A percentile compares a stretch with the other conserved stretches of the same genome.
phyloP scores from a whole-genome alignment of 495 filamentous ascomycete species.

The Penicillium manginii region DNA sequence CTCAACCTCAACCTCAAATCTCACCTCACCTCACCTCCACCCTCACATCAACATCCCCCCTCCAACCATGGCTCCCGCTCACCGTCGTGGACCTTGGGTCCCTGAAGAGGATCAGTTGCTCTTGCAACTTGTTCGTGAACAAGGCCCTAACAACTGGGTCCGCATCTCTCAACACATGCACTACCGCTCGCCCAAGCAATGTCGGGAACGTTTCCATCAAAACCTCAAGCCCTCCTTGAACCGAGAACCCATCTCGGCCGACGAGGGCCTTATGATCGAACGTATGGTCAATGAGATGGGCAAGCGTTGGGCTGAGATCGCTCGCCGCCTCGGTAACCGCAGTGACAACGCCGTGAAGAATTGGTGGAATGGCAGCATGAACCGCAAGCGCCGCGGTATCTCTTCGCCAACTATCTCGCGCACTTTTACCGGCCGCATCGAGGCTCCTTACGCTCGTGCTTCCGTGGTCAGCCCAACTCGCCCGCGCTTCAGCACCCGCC shows the following conservation, averaged over 20 bases:
- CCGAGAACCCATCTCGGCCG: slow-evolving; percentile 87
- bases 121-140: slow-evolving; percentile 69
- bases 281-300: slow-evolving; percentile 79
- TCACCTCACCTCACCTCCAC: not conserved
- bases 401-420: slow-evolving; percentile 43
- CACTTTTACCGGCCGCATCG: slow-evolving; percentile 46
- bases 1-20: not conserved
- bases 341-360: slow-evolving; percentile 99
- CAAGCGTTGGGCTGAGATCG: slow-evolving; percentile 95
- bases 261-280: slow-evolving; percentile 86
- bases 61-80: slow-evolving; percentile 49
- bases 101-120: slow-evolving; percentile 77
- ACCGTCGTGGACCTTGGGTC: slow-evolving; percentile 89
- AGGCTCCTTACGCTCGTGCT: slow-evolving; percentile 45
- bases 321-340: slow-evolving; percentile 78
- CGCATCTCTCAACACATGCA: slow-evolving; percentile 77
- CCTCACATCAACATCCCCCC: slow-evolving; percentile 4
- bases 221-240: slow-evolving; percentile 91
- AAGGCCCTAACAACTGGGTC: slow-evolving; percentile 92
- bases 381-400: slow-evolving; percentile 62
- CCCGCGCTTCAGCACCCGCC: slow-evolving; percentile 38
- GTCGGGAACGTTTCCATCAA: slow-evolving; percentile 92
- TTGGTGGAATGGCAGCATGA: slow-evolving; percentile 98
- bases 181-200: slow-evolving; percentile 90
- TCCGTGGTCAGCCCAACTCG: slow-evolving; percentile 39